Evolutionary conservation across 1,139 yeast species (phyloP).

Genomic region (Magnusiomyces suaveolens): DNA sequence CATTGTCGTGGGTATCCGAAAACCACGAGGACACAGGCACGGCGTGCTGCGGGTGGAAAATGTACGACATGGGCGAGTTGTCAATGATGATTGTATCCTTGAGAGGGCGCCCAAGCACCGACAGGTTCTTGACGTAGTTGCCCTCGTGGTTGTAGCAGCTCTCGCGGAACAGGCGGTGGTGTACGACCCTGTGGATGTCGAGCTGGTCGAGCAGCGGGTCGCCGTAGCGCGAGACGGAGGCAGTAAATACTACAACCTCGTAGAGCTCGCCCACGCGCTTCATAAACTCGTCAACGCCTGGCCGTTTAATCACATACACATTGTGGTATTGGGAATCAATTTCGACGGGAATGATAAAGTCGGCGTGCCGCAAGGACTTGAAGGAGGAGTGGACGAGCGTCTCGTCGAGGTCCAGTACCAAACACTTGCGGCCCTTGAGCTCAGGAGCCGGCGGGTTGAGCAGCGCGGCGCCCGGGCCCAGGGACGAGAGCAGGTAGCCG

Average conservation of each 20-base stretch:
- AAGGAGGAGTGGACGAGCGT: conserved; percentile 93
- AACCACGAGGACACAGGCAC: conserved; percentile 98
- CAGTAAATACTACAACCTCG: conserved; percentile 95
- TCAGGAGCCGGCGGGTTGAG: conserved; percentile 44
- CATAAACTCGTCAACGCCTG: conserved; percentile 94
- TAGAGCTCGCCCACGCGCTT: conserved; percentile 71
- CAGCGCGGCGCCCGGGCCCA: conserved; percentile 35
- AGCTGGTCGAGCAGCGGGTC: conserved; percentile 87
- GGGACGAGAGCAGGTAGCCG: conserved; percentile 8
- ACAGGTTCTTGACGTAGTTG: conserved; percentile 83
- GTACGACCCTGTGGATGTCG: conserved; percentile 63
- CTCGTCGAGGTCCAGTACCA: conserved; percentile 88
- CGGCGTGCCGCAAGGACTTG: conserved; percentile 84
- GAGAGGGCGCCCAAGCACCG: conserved; percentile 89
- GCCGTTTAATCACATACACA: conserved; percentile 92
- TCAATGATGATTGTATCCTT: conserved; percentile 81
- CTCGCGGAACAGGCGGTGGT: conserved; percentile 89
- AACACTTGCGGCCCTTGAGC: conserved; percentile 60
- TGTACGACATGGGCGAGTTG: conserved; percentile 93
- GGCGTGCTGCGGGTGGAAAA: conserved; percentile 95
- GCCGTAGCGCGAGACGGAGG: conserved; percentile 89
- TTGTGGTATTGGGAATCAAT: conserved; percentile 87
- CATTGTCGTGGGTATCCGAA: conserved; percentile 95
- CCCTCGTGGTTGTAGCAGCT: conserved; percentile 76
- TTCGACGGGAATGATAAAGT: conserved; percentile 86